Base-by-base conservation (phyloP, 169 alveolate species). In the Eimeria praecox region DNA sequence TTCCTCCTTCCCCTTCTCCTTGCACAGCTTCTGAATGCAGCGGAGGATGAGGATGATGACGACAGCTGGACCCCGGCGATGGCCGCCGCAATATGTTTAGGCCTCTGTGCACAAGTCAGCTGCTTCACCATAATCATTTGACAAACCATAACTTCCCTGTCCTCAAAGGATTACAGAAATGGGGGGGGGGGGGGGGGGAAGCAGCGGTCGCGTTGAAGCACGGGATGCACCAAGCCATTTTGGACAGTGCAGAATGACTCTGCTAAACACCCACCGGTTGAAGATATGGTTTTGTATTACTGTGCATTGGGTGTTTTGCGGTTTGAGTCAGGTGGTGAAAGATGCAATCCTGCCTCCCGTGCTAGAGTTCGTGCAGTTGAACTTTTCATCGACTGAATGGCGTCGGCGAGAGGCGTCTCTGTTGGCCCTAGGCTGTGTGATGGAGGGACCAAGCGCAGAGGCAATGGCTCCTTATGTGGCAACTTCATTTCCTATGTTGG, bases 381-480 rank as follows among this genome's bases (percentile, higher is more conserved):
- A 98, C 97, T 98, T 98, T 92, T 82, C 96, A 85, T 97, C 97
- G 95, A 95, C 98, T 40, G 97, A 97, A 96, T 98, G 99, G 99
- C 97, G 97, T 87, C 95, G 97, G 87, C 97, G 99, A 64, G 99
- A 98, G 97, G 99, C 99, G 14, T 99, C 99, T 22, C 98, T 98
- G 42, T 95, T 98, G 73, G 99, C 99, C 6, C 98, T 98, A 95
- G 99, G 99, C 49, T 82, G 95, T 71, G 97, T 98, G 73, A 97
- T 98, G 98, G 99, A 98, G 96, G 99, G 99, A 16, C 99, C 99
- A n/a, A 98, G 97, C 86, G 97, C 98, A 14, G 99, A 98, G 94
- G 98, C 97, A 71, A 96, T 98, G 97, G 97, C 95, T 54, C 98
- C 98, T 56, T 96, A 97, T 49, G 98, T 98, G 12, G 98, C 97